Base-by-base conservation (phyloP, 2,329 filamentous ascomycete species). In the Venturia asperata region DNA sequence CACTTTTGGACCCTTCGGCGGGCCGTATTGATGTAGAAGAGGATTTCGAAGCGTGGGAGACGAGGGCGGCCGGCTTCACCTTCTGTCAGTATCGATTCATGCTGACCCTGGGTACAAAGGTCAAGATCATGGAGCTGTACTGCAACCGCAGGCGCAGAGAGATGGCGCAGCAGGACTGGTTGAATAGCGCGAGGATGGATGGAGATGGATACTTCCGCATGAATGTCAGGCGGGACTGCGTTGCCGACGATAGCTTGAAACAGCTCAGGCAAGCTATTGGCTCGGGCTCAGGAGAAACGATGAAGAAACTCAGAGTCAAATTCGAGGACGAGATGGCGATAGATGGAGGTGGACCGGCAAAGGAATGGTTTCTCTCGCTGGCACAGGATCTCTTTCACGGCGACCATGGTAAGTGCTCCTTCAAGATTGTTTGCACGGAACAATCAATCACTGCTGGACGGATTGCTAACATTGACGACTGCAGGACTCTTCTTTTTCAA, bases 71-170 rank as follows among this genome's bases (percentile, higher is more conserved):
- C 24, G 90, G 86, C 69, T 96, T 96, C 72, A 85, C 90, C 0
- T 96, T 97, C 72, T 96, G 92, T 73, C 91, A 96, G 73, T 96
- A 95, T 71, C 91, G 92, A 0, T 95, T 96, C 71, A 87, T 96
- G 69, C 81, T 97, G 49, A 96, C 91, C 67, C 92, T 97, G 68
- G 92, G 91, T 80, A 89, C 92, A 37, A 97, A 97, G 76, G 96
- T 94, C 66, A 88, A 88, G 68, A 93, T 96, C 60, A 80, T 96
- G 70, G 91, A 96, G 72, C 85, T 95, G 71, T 92, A 97, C 75
- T 90, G 91, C 9, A 85, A 87, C 68, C 85, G 92, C 9, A 91
- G 96, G 75, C 96, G 96, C 92, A 87, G 91, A 71, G 86, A 85
- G 68, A 93, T 91, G 74, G 92, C 92, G 11, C 83, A 92, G 62